These are phyloP conservation scores for Penicillium polonicum DNA, from an alignment of 2,329 filamentous ascomycete genomes.

Conservation along the genomic window DNA sequence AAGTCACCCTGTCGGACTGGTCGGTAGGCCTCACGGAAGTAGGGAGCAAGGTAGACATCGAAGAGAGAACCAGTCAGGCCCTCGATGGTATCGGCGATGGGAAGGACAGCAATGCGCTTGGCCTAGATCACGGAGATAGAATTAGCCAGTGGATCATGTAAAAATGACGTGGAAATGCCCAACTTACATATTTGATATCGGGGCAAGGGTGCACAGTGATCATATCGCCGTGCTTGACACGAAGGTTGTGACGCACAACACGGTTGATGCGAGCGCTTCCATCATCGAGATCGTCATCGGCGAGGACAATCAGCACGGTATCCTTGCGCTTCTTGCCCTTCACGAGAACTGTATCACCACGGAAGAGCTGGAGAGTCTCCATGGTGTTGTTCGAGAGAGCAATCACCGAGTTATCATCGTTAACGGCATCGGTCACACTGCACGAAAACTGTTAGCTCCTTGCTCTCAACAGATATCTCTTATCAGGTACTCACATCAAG, in stretches of 20 bases:
- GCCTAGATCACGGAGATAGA: constrained; percentile 58
- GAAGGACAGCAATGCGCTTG: constrained; percentile 97
- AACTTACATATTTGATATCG: constrained; percentile 99
- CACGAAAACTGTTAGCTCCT: constrained; percentile 26
- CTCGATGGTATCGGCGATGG: constrained; percentile 97
- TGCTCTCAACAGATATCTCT: constrained; percentile 6
- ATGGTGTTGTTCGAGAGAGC: constrained; percentile 98
- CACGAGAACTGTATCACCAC: constrained; percentile 94
- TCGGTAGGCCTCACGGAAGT: constrained; percentile 98
- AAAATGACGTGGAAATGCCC: not conserved
- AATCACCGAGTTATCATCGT: constrained; percentile 99
- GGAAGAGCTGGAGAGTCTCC: constrained; percentile 97
- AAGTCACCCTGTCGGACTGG: constrained; percentile 96
- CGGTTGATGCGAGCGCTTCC: constrained; percentile 97
- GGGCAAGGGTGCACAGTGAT: constrained; percentile 97
- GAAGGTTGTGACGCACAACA: constrained; percentile 95
- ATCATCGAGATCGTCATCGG: constrained; percentile 96
- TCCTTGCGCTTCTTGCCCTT: constrained; percentile 99
- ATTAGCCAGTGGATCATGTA: constrained; percentile 23
- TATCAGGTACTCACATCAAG: constrained; percentile 68
- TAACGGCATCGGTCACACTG: constrained; percentile 95
- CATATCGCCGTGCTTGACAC: constrained; percentile 97
- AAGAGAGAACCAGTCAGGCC: constrained; percentile 96
- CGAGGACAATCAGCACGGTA: constrained; percentile 94
- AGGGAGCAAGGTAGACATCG: constrained; percentile 97